phyloP scores from a whole-genome alignment of 768 basidiomycete genomes.

The Cystobasidium ongulense region DNA sequence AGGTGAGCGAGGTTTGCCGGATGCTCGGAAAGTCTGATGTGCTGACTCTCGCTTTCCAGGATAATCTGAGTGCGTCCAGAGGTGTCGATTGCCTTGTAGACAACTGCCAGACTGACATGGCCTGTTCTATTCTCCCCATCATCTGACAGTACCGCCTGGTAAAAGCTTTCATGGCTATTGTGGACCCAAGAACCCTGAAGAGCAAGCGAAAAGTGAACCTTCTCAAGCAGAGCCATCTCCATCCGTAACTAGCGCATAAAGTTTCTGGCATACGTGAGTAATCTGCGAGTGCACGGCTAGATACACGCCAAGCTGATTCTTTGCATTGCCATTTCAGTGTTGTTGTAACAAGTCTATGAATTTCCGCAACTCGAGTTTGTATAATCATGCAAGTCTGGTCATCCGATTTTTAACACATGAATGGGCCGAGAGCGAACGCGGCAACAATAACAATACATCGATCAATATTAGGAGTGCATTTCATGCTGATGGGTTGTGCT shows the following conservation, averaged over 20 bases:
- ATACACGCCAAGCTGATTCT: background rate
- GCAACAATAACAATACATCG: too few relatives aligned
- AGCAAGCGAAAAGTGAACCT: background rate
- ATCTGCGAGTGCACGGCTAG: too few relatives aligned
- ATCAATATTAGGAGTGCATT: too few relatives aligned
- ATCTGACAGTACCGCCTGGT: background rate
- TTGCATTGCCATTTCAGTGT: background rate
- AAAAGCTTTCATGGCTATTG: background rate
- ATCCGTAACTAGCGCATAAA: background rate
- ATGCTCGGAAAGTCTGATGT: too few relatives aligned
- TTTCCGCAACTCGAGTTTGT: too few relatives aligned
- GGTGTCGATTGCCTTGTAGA: background rate
- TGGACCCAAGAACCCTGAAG: background rate
- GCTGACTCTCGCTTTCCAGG: constrained; percentile 2
- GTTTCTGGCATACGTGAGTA: too few relatives aligned
- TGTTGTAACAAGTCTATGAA: background rate
- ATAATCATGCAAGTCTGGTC: too few relatives aligned
- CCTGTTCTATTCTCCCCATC: background rate
- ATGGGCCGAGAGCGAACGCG: too few relatives aligned
- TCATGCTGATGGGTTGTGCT: too few relatives aligned
- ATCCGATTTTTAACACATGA: too few relatives aligned
- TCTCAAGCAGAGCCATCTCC: background rate
- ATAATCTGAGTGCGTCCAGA: constrained; percentile 19
- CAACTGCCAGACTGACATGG: too few relatives aligned
- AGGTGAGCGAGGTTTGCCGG: constrained; percentile 22